Percentiles rank a stretch among this genome's conserved stretches.
Conservation (phyloP, 352 stramenopile genomes). For the Hyaloperonospora arabidopsidis region DNA sequence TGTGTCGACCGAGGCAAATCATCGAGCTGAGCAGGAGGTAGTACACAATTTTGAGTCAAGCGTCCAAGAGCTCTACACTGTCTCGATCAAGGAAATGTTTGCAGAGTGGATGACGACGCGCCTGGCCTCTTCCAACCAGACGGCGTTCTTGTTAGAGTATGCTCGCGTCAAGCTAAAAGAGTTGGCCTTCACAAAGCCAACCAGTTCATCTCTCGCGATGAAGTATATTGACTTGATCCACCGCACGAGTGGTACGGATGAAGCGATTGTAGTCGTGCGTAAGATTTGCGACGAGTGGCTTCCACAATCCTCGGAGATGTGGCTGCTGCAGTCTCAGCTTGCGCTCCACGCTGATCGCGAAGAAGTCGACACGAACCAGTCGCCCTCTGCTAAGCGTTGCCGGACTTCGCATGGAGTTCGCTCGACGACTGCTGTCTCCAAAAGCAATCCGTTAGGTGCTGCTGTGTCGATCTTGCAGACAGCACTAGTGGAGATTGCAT, state of each 20-base stretch:
- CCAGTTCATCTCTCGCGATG: conserved; percentile 29
- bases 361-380: conserved; percentile 7
- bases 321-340: conserved; percentile 68
- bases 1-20: conserved; percentile 26
- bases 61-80: conserved; percentile 32
- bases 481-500: conserved; percentile 35
- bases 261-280: conserved; percentile 35
- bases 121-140: conserved; percentile 36
- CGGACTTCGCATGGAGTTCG: conserved; percentile 32
- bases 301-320: conserved; percentile 37
- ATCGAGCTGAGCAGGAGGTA: conserved; percentile 37
- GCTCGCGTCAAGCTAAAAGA: conserved; percentile 48
- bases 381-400: conserved; percentile 41
- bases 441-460: conserved; percentile 25
- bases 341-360: conserved; percentile 41
- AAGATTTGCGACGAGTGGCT: conserved; percentile 36
- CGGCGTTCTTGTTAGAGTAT: conserved; percentile 44
- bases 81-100: conserved; percentile 56
- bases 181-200: conserved; percentile 24
- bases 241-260: conserved; percentile 46
- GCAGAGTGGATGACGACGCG: conserved; percentile 57
- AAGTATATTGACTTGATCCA: conserved; percentile 70
- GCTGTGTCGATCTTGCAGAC: conserved; percentile 44
- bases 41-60: conserved; percentile 59
- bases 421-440: conserved; percentile 4